These are phyloP conservation scores for Effrenium voratum DNA, from an alignment of 73 alveolate genomes.

Conservation along the genomic window DNA sequence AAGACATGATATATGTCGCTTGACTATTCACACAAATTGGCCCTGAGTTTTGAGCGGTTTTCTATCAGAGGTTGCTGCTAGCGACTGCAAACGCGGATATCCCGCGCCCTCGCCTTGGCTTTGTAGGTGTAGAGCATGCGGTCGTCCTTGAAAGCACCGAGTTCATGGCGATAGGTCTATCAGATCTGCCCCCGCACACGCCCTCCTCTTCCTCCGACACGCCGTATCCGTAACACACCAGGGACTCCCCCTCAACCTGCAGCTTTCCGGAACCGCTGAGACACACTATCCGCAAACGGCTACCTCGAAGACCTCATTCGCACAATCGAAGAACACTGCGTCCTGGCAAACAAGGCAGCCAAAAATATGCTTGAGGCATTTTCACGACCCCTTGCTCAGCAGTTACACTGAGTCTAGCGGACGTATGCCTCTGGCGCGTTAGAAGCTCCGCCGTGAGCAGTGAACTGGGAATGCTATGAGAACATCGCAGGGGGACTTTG, in stretches of 20 bases:
- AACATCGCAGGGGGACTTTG: too few species aligned
- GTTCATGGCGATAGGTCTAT: background rate
- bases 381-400: too few species aligned
- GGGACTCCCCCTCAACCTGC: constrained; percentile 30
- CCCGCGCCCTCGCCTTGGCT: background rate
- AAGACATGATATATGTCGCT: background rate
- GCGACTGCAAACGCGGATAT: too few species aligned
- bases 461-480: too few species aligned
- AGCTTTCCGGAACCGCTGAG: background rate
- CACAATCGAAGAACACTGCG: constrained; percentile 69
- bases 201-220: constrained; percentile 10
- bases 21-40: background rate
- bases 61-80: background rate
- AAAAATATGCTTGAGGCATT: too few species aligned
- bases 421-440: too few species aligned
- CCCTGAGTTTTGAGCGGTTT: background rate
- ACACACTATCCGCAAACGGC: background rate
- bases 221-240: constrained; percentile 61
- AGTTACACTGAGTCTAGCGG: too few species aligned
- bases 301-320: constrained; percentile 57
- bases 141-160: constrained; percentile 14
- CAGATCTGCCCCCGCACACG: background rate
- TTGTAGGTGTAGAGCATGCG: constrained; percentile 73
- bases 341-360: constrained; percentile 8
- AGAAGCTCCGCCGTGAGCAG: too few species aligned